These are phyloP conservation scores for Phialocephala subalpina DNA, from an alignment of 2,329 filamentous ascomycete genomes.

Conservation along the genomic window DNA sequence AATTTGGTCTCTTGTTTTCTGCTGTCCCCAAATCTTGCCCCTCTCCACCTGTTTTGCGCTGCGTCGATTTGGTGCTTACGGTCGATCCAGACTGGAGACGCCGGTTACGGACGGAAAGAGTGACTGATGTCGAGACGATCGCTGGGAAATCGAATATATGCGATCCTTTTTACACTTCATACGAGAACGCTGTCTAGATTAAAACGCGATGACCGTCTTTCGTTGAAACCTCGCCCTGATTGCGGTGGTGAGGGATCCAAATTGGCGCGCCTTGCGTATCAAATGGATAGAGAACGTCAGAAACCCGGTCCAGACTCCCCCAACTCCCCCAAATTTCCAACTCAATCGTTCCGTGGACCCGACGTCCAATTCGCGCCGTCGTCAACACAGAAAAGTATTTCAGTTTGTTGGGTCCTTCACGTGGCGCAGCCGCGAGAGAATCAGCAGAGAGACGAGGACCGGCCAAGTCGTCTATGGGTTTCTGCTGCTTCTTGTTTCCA, in stretches of 20 bases:
- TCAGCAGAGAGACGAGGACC: conserved; percentile 26
- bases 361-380: not conserved
- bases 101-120: not conserved
- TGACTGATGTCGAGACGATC: not conserved
- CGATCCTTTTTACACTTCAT: conserved; percentile 1
- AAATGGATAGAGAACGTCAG: conserved; percentile 21
- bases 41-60: not conserved
- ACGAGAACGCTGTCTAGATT: not conserved
- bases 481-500: conserved; percentile 19
- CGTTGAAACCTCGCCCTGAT: not conserved
- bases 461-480: conserved; percentile 24
- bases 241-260: conserved; percentile 13
- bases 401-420: conserved; percentile 28
- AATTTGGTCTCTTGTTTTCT: not conserved
- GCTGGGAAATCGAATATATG: not conserved
- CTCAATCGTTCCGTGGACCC: not conserved
- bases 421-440: conserved; percentile 39
- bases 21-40: not conserved
- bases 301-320: conserved; percentile 11
- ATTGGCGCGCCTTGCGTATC: conserved; percentile 26
- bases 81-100: not conserved
- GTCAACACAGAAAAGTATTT: not conserved
- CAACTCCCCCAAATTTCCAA: not conserved
- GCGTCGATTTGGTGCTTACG: not conserved
- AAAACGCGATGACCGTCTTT: not conserved